Percentiles rank a stretch among this genome's conserved stretches.
Conservation (phyloP, 2,329 filamentous ascomycete genomes). For the Diaporthe sp. region DNA sequence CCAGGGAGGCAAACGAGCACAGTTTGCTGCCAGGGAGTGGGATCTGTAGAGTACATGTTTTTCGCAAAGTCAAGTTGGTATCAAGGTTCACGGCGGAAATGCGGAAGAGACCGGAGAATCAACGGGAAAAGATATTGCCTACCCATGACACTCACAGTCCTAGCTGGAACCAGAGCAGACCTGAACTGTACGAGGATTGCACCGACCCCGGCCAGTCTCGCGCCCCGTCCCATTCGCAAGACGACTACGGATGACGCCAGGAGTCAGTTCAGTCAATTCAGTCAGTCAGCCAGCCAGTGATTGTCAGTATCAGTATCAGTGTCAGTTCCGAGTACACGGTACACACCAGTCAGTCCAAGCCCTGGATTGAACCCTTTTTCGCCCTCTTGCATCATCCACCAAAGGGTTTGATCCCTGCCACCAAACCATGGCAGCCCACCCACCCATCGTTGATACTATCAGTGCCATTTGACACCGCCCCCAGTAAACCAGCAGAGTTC, state of each 20-base stretch:
- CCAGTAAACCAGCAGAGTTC: not conserved
- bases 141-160: constrained; percentile 6
- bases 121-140: constrained; percentile 19
- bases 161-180: not conserved
- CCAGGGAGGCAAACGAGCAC: not conserved
- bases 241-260: constrained; percentile 15
- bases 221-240: not conserved
- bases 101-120: constrained; percentile 29
- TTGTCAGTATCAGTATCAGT: not conserved
- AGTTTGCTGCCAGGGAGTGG: not conserved
- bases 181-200: not conserved
- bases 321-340: not conserved
- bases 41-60: not conserved
- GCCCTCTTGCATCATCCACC: constrained; percentile 26
- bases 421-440: not conserved
- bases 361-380: constrained; percentile 15
- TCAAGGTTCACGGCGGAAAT: constrained; percentile 27
- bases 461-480: constrained; percentile 8
- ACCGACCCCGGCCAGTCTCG: not conserved
- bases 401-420: not conserved
- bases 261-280: not conserved
- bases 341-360: constrained; percentile 6
- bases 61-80: not conserved
- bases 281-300: constrained; percentile 1
- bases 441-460: not conserved